Evolutionary conservation across 495 filamentous ascomycete genomes (phyloP), one percentile per base, ranked within the genome.

Genomic region (Saxophila tyrrhenica): DNA sequence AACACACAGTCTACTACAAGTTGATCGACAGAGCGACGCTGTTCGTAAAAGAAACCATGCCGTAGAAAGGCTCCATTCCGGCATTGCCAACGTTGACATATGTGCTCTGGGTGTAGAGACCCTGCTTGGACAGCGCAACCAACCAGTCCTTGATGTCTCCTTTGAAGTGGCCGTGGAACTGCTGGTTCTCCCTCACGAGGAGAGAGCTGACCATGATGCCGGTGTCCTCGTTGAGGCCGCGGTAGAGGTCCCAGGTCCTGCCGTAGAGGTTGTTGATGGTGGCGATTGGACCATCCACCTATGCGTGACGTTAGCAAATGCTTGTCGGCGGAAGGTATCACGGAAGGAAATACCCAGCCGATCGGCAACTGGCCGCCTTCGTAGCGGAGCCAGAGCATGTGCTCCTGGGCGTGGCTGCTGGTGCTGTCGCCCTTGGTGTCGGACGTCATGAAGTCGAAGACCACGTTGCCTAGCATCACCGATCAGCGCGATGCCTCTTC

Each of bases 101-200:
- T 2, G 65, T 64, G 20, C 44, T 52, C 25, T 50, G 49, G 1
- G 58, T 53, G 57, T 70, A 64, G 10, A 56, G 57, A 5, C 66
- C 66, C 42, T 62, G 45, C 3, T 59, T 49, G 3, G 64, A 65
- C 50, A 72, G 50, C 11, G 62, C 64, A 20, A 66, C 44, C 20
- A 72, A 61, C 69, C 69, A 72, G 3, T 72, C 64, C 63, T 67
- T 70, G 25, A 72, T 59, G 45, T 72, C 67, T 21, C 67, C 69
- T 0, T 47, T 29, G 54, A 72, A 70, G 20, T 25, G 54, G 25
- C 68, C 69, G n/a, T 64, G 51, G 64, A 66, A 68, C 42, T 69
- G 66, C 7, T 59, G 60, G 21, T 17, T 15, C 25, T 13, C 19
- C 24, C 66, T 62, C 7, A 65, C 63, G 25, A 72, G 54, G 58